Evolutionary conservation across 2,329 filamentous ascomycete genomes (phyloP).

Genomic region (Paraphoma chrysanthemicola): DNA sequence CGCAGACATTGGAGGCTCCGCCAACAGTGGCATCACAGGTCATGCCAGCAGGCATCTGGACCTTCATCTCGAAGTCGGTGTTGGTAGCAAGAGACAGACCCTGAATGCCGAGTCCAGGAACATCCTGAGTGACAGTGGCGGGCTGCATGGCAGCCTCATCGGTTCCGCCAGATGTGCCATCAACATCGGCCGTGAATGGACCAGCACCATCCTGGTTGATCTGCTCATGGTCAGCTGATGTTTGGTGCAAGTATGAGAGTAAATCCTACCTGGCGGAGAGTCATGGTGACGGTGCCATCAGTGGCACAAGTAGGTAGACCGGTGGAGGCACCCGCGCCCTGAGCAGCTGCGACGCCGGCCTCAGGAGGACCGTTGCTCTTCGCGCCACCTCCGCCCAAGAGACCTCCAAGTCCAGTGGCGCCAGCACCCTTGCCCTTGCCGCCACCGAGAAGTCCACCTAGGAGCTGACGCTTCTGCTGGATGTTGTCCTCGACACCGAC

Average conservation of each 20-base stretch:
- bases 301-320: conserved; percentile 68
- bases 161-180: conserved; percentile 69
- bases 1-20: conserved; percentile 67
- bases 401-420: conserved; percentile 38
- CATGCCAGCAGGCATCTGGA: conserved; percentile 73
- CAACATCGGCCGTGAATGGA: conserved; percentile 66
- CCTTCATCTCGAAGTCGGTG: conserved; percentile 69
- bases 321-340: conserved; percentile 60
- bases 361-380: conserved; percentile 58
- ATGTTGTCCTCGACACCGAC: conserved; percentile 45
- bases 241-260: background rate
- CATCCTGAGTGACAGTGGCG: conserved; percentile 66
- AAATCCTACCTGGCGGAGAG: conserved; percentile 62
- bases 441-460: conserved; percentile 45
- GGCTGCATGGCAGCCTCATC: conserved; percentile 66
- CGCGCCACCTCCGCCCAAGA: conserved; percentile 53
- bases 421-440: conserved; percentile 19
- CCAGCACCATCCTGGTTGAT: conserved; percentile 75
- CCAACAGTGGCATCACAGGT: conserved; percentile 68
- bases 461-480: conserved; percentile 40
- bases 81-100: conserved; percentile 65
- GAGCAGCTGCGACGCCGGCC: conserved; percentile 60
- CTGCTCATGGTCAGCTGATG: conserved; percentile 12
- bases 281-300: conserved; percentile 67
- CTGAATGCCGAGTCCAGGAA: conserved; percentile 64